phyloP scores from a whole-genome alignment of 129 eudicot genomes.

The Pseudognaphalium luteoalbum region DNA sequence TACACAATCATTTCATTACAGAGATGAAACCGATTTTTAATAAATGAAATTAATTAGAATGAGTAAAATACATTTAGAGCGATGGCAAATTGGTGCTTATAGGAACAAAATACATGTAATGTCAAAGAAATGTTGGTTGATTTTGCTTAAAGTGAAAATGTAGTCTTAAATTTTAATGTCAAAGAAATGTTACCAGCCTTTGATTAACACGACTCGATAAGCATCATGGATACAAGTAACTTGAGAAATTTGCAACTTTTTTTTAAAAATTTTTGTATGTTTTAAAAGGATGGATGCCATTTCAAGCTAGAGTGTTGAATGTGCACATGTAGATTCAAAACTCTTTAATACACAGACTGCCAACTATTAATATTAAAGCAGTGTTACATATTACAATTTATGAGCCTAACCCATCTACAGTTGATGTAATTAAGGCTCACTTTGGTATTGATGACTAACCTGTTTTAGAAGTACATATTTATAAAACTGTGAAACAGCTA shows the following conservation, averaged over 20 bases:
- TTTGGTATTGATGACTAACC: constrained; percentile 36
- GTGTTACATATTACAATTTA: constrained; percentile 30
- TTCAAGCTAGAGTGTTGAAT: constrained; percentile 18
- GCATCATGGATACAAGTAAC: constrained; percentile 1
- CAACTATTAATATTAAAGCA: constrained; percentile 23
- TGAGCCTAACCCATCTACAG: constrained; percentile 20
- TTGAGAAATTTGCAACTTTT: constrained; percentile 13
- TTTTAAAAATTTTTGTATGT: not conserved
- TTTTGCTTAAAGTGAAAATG: constrained; percentile 31
- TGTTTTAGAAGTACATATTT: constrained; percentile 29
- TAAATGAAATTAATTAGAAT: too few species aligned
- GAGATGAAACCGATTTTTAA: too few species aligned
- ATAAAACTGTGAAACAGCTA: constrained; percentile 10
- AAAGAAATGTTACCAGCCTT: constrained; percentile 24
- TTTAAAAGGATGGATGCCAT: not conserved
- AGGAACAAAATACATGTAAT: constrained; percentile 27
- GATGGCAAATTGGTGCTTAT: constrained; percentile 29
- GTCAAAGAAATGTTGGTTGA: constrained; percentile 34
- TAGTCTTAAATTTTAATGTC: constrained; percentile 31
- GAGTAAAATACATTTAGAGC: too few species aligned
- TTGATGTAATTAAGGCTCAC: constrained; percentile 21
- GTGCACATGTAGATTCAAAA: constrained; percentile 24
- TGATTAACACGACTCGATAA: constrained; percentile 1
- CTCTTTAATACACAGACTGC: constrained; percentile 26
- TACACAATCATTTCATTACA: too few species aligned